A percentile compares a stretch with the other conserved stretches of the same genome.
These are phyloP conservation scores for Coniochaeta hoffmannii DNA, from an alignment of 2,329 filamentous ascomycete species.

Conservation along the genomic window DNA sequence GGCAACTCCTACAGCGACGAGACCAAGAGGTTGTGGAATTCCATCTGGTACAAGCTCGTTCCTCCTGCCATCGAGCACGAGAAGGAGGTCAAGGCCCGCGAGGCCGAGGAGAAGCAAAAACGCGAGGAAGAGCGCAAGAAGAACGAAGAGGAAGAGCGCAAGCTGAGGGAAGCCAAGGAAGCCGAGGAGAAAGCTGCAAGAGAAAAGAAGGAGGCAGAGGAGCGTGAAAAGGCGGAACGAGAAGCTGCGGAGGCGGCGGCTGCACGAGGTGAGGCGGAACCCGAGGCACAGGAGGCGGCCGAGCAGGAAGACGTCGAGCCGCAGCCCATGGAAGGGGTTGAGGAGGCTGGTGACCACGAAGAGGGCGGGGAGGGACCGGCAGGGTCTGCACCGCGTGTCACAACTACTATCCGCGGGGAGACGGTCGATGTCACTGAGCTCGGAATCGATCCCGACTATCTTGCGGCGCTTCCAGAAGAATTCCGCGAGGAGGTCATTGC, in stretches of 20 bases:
- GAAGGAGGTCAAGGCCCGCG: conserved; percentile 57
- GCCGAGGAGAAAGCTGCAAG: conserved; percentile 59
- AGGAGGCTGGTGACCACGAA: conserved; percentile 33
- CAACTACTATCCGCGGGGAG: conserved; percentile 77
- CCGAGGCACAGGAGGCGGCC: conserved; percentile 35
- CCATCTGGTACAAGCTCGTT: conserved; percentile 65
- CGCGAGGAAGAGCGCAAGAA: conserved; percentile 53
- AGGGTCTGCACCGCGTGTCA: conserved; percentile 51
- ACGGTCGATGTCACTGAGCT: conserved; percentile 90
- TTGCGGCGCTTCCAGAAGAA: conserved; percentile 95
- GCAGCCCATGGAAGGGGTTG: conserved; percentile 57
- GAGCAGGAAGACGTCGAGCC: conserved; percentile 27
- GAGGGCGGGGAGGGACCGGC: conserved; percentile 20
- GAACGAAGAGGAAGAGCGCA: conserved; percentile 58
- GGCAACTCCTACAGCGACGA: conserved; percentile 62
- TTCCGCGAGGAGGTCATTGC: conserved; percentile 94
- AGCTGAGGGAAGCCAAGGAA: conserved; percentile 63
- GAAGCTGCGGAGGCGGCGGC: conserved; percentile 54
- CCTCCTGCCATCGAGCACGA: conserved; percentile 80
- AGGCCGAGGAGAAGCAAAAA: conserved; percentile 47
- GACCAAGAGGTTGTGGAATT: conserved; percentile 57
- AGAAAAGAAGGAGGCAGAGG: conserved; percentile 65
- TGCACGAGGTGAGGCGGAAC: conserved; percentile 39
- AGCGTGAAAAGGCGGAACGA: conserved; percentile 53
- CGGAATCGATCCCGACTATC: conserved; percentile 89